Evolutionary conservation across 345 rosid species (phyloP), one percentile per base, ranked within the genome.

Genomic region (Jatropha curcas): DNA sequence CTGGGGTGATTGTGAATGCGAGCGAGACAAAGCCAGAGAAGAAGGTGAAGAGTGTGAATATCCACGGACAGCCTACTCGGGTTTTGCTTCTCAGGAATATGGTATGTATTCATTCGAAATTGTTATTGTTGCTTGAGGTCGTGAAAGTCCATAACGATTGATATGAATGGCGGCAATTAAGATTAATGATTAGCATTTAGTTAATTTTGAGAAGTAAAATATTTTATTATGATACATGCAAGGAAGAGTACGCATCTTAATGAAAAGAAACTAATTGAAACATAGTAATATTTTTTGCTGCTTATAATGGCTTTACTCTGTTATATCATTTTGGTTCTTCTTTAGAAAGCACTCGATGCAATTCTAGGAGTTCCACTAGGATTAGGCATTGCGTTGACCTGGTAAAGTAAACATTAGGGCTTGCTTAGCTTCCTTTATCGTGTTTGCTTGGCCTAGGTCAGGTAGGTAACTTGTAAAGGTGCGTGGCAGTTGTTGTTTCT

Each of bases 1-100:
- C 98, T 65, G 99, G 99, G 31, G 99, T 96, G 8, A 96, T 96
- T 46, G 99, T 96, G 34, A 96, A 91, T 77, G 96, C 97, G 19
- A 88, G 94, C 59, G 98, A 89, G 76, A 73, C 78, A 4, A 94
- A 92, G 73, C 46, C 81, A 1, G 98, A 92, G 76, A 92, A 95
- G 89, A 96, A 96, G 88, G 95, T 86, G 71, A 93, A 92, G 87
- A 86, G 93, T 83, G 98, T 89, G 1, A 91, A 76, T 77, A 81
- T 93, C 80, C 88, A 86, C 79, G 96, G 96, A 55, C 82, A 86
- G 24, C 99, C 98, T 2, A 93, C 99, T 52, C 85, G 89, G 25
- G 96, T 95, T 67, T 70, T 95, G 86, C 79, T 95, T 60, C 97
- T 95, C 31, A 85, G 89, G 76, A 95, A 96, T 86, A 96, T 96